Evolutionary conservation across 2,329 filamentous ascomycete species (phyloP), one percentile per base, ranked within the genome.

Genomic region (Calonectria pteridis): DNA sequence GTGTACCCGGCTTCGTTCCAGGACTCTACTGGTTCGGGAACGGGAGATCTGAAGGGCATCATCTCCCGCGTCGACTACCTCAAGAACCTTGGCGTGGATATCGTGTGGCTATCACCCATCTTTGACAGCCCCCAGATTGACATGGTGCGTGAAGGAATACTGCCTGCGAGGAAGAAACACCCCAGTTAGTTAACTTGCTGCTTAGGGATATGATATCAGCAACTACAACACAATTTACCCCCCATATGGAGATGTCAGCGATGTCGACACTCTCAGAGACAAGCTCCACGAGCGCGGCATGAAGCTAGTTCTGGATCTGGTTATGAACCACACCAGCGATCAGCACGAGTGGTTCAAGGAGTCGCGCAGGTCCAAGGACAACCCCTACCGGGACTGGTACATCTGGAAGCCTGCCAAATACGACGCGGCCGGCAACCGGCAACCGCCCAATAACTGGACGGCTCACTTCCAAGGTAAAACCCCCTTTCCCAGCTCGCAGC

Each of bases 231-330:
- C 85, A 40, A 92, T 95, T 66, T 88, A 94, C 75, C 86, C 90
- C 2, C 88, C 88, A 20, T 95, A 94, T 75, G 94, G 94, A 20
- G 91, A 91, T 23, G 85, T 95, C 49, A 85, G 86, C 65, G 93
- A 95, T 80, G 90, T 95, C 28, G 92, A 94, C 64, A 82, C 85
- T 1, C 83, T 95, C 68, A 92, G 93, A 67, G 82, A 90, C 62
- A 88, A 88, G 29, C 88, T 91, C 31, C 92, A 94, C 73, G 82
- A 88, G 37, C 86, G 91, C 3, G 90, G 88, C 3, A 93, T 95
- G 89, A 93, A 92, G 81, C 85, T 95, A 14, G 88, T 95, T 28
- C 89, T 95, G 77, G 93, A 95, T 78, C 84, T 95, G 13, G 94
- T 95, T 1, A 90, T 94, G 67, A 95, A 95, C 75, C 93, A 95